These are phyloP conservation scores for Malus sieversii DNA, from an alignment of 306 rosid genomes.

Conservation along the genomic window DNA sequence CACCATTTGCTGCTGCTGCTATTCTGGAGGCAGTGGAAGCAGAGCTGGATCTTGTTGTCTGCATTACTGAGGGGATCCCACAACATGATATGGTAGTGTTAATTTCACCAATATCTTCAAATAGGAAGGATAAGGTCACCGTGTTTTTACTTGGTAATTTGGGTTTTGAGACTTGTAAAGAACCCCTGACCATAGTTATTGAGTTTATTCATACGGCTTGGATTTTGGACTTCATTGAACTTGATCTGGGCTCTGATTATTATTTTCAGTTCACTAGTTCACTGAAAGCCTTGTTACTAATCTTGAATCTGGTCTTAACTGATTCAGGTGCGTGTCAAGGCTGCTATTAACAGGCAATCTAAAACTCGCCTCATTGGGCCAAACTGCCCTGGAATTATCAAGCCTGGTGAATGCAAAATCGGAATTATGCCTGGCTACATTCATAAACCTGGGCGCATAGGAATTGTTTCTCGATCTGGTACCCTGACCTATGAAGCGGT, in stretches of 20 bases:
- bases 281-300: neutral
- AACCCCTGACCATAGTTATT: neutral
- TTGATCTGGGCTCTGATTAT: neutral
- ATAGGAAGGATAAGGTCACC: neutral
- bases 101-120: neutral
- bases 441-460: slow-evolving; percentile 93
- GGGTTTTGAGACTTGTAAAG: neutral
- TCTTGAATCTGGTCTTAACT: neutral
- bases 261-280: neutral
- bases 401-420: slow-evolving; percentile 99
- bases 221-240: neutral
- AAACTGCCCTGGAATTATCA: slow-evolving; percentile 98
- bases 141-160: neutral
- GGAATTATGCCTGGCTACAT: slow-evolving; percentile 99
- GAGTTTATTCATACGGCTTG: neutral
- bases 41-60: slow-evolving; percentile 89
- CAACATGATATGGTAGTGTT: slow-evolving; percentile 83
- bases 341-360: slow-evolving; percentile 81
- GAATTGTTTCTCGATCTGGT: slow-evolving; percentile 99
- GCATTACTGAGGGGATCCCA: slow-evolving; percentile 99
- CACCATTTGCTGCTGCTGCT: slow-evolving; percentile 95
- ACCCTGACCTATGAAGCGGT: slow-evolving; percentile 99
- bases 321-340: slow-evolving; percentile 79
- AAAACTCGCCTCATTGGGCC: slow-evolving; percentile 95
- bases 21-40: slow-evolving; percentile 90